phyloP scores from a whole-genome alignment of 345 rosid species.

The Triadica sebifera region DNA sequence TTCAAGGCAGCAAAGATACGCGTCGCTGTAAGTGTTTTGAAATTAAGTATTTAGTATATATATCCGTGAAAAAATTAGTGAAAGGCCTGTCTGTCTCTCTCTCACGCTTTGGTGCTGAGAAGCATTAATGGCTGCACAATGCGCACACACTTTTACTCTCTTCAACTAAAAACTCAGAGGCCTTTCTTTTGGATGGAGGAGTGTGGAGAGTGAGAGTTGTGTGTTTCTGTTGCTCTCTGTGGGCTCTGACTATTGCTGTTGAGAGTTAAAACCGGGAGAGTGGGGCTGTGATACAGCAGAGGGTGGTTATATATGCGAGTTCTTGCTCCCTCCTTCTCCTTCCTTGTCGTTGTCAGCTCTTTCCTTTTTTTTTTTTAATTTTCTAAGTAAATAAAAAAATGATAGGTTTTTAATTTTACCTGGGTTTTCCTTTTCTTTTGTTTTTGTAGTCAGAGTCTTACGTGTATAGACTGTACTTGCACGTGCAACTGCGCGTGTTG shows the following conservation, averaged over 20 bases:
- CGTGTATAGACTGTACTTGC: slow-evolving; percentile 43
- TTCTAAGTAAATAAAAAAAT: too few relatives aligned
- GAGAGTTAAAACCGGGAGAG: slow-evolving; percentile 24
- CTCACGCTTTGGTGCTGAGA: slow-evolving; percentile 36
- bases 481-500: slow-evolving; percentile 55
- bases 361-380: not conserved
- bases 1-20: not conserved
- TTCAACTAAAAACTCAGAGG: not conserved
- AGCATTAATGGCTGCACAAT: slow-evolving; percentile 31
- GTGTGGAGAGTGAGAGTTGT: slow-evolving; percentile 4
- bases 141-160: slow-evolving; percentile 12
- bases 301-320: slow-evolving; percentile 25
- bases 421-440: not conserved
- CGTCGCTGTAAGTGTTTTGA: not conserved
- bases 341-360: not conserved
- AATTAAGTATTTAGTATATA: not conserved
- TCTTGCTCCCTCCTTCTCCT: not conserved
- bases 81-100: too few relatives aligned
- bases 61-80: slow-evolving; percentile 8
- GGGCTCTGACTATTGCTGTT: slow-evolving; percentile 11
- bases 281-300: slow-evolving; percentile 4
- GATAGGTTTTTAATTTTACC: too few relatives aligned
- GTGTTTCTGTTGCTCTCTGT: slow-evolving; percentile 10
- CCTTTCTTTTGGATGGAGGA: not conserved
- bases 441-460: slow-evolving; percentile 15